Evolutionary conservation across 2,329 filamentous ascomycete genomes (phyloP).

Genomic region (Blastomyces silverae): DNA sequence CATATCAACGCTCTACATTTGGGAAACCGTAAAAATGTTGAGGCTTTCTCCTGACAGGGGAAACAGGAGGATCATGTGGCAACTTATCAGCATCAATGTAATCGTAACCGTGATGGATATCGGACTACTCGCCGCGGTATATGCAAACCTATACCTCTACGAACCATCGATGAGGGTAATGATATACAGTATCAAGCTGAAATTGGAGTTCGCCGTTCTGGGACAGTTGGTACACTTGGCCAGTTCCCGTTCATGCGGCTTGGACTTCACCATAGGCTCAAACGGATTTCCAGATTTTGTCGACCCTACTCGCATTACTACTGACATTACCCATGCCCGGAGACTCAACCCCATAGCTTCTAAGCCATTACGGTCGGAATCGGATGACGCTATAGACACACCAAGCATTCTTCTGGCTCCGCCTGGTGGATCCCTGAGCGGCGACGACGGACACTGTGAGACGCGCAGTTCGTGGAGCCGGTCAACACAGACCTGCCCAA

Average conservation of each 20-base stretch:
- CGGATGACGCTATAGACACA: neutral
- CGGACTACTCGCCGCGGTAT: conserved; percentile 40
- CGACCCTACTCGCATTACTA: conserved; percentile 39
- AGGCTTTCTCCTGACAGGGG: conserved; percentile 39
- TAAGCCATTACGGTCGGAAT: conserved; percentile 19
- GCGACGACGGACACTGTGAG: neutral
- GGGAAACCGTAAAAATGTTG: conserved; percentile 48
- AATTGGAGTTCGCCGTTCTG: conserved; percentile 47
- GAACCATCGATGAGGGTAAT: conserved; percentile 45
- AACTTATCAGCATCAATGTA: conserved; percentile 46
- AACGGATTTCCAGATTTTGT: conserved; percentile 42
- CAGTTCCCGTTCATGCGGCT: conserved; percentile 35
- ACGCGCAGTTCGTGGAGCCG: neutral
- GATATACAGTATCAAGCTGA: conserved; percentile 46
- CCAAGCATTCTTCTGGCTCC: neutral
- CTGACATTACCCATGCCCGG: conserved; percentile 38
- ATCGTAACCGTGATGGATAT: conserved; percentile 45
- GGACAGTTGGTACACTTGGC: conserved; percentile 42
- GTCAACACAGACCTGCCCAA: neutral
- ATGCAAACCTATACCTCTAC: conserved; percentile 41
- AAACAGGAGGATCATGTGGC: conserved; percentile 44
- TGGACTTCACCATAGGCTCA: conserved; percentile 29
- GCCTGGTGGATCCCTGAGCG: neutral
- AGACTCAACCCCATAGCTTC: conserved; percentile 12
- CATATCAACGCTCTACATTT: conserved; percentile 47